A percentile compares a stretch with the other conserved stretches of the same genome.
These are phyloP conservation scores for Candida fluviatilis DNA, from an alignment of 805 yeast species.

Conservation along the genomic window DNA sequence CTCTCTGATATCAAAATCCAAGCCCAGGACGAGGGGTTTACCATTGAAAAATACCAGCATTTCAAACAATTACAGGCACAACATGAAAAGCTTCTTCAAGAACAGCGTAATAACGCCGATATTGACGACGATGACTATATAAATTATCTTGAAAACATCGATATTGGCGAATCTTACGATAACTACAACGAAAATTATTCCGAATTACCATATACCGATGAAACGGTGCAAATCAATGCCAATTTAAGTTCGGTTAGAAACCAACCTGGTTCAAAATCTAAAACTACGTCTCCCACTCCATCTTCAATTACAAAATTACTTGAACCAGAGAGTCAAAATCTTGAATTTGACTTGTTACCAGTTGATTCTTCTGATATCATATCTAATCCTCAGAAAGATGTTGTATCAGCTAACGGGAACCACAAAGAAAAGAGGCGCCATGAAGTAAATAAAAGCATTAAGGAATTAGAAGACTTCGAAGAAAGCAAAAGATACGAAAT, in stretches of 20 bases:
- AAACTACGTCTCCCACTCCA: not conserved
- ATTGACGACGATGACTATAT: conserved; percentile 16
- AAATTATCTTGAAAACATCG: conserved; percentile 20
- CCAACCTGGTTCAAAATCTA: too few species aligned
- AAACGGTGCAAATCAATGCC: not conserved
- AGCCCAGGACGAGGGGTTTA: conserved; percentile 31
- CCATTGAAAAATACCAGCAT: not conserved
- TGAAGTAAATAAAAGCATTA: conserved; percentile 13
- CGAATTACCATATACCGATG: not conserved
- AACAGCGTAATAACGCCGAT: not conserved
- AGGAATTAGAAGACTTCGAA: conserved; percentile 16
- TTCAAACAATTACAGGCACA: conserved; percentile 3
- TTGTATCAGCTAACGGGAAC: conserved; percentile 11
- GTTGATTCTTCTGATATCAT: not conserved
- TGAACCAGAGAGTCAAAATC: too few species aligned
- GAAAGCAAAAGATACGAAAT: conserved; percentile 14
- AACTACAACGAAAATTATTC: conserved; percentile 8
- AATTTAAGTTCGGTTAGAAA: not conserved
- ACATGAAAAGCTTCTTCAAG: conserved; percentile 6
- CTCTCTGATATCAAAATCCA: conserved; percentile 31
- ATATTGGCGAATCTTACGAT: conserved; percentile 18
- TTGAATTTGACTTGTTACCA: not conserved
- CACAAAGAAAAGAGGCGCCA: conserved; percentile 21
- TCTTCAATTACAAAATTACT: too few species aligned
- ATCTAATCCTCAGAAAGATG: conserved; percentile 8